A percentile compares a stretch with the other conserved stretches of the same genome.
These are phyloP conservation scores for Acorus gramineus DNA, from an alignment of 106 monocot genomes.

Conservation along the genomic window DNA sequence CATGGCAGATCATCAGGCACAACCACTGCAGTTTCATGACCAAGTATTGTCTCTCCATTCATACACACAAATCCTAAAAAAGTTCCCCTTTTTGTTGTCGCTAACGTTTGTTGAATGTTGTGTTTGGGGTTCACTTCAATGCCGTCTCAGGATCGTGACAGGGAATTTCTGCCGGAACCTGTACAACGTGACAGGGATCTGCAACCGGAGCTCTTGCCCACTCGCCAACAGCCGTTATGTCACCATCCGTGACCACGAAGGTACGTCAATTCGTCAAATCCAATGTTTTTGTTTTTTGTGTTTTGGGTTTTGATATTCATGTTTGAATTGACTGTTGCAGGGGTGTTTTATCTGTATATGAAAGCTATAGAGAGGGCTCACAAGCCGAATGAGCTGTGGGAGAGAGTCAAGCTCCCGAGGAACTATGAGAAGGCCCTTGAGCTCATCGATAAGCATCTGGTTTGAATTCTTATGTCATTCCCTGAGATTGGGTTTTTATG, in stretches of 20 bases:
- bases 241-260: constrained; percentile 84
- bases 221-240: constrained; percentile 93
- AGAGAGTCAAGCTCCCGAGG: constrained; percentile 81
- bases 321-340: constrained; percentile 25
- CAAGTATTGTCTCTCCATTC: constrained; percentile 35
- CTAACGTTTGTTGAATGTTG: not conserved
- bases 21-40: constrained; percentile 98
- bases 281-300: not conserved
- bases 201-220: constrained; percentile 93
- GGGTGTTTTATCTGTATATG: constrained; percentile 87
- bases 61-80: too few relatives aligned
- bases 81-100: not conserved
- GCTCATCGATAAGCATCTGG: constrained; percentile 81
- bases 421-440: constrained; percentile 95
- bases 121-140: not conserved
- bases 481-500: too few relatives aligned
- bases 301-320: not conserved
- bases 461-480: constrained; percentile 8
- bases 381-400: constrained; percentile 84
- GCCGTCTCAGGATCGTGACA: constrained; percentile 47
- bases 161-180: constrained; percentile 84
- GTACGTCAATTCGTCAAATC: constrained; percentile 12
- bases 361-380: constrained; percentile 98
- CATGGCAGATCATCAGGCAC: constrained; percentile 92
- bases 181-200: constrained; percentile 83